These are phyloP conservation scores for Leccinum imitatum DNA, from an alignment of 768 basidiomycete species.

Conservation along the genomic window DNA sequence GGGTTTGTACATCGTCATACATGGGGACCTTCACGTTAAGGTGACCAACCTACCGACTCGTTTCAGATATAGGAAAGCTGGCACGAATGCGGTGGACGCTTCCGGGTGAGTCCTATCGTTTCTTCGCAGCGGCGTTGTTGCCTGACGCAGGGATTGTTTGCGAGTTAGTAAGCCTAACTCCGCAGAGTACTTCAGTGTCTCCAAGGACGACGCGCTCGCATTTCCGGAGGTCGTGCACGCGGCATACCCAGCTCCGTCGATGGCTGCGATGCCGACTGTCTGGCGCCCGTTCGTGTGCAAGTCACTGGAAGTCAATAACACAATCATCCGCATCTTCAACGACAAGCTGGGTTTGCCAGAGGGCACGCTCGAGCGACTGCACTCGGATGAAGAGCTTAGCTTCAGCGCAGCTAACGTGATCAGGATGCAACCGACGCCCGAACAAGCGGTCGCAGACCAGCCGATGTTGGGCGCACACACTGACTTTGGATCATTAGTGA, in stretches of 20 bases:
- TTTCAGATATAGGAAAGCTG: neutral
- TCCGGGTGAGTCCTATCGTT: neutral
- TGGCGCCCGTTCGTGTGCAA: no score
- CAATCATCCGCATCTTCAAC: neutral
- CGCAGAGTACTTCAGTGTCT: no score
- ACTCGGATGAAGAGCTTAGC: neutral
- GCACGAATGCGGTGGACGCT: neutral
- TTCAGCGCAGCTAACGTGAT: neutral
- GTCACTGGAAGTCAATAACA: neutral
- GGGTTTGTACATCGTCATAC: neutral
- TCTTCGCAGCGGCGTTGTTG: no score
- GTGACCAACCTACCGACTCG: neutral
- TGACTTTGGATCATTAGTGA: neutral
- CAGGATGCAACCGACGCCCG: neutral
- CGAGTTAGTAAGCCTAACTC: no score
- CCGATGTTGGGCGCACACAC: neutral
- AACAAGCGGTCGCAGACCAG: neutral
- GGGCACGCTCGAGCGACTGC: neutral
- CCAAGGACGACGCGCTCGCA: no score
- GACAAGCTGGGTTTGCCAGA: neutral
- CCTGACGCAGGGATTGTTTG: no score
- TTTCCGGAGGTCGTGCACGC: neutral
- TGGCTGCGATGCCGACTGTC: neutral
- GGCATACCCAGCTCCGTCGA: neutral
- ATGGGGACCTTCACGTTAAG: neutral